Evolutionary conservation across 441 rosid species (phyloP).

Genomic region (Mallotus japonicus): DNA sequence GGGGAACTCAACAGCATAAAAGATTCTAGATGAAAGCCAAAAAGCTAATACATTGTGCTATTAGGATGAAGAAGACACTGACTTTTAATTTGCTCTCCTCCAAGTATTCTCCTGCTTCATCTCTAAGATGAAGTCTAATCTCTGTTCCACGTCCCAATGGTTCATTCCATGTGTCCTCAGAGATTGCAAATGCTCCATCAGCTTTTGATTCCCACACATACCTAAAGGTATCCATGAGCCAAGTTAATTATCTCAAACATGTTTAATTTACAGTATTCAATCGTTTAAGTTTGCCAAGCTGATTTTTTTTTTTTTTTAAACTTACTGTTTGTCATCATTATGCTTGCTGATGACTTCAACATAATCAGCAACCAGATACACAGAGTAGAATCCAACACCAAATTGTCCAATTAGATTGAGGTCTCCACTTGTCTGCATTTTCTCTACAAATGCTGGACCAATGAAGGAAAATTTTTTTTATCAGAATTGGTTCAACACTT

Average conservation of each 20-base stretch:
- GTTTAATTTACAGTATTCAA: neutral
- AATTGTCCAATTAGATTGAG: conserved; percentile 96
- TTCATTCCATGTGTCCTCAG: conserved; percentile 98
- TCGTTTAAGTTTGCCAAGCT: neutral
- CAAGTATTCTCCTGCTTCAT: conserved; percentile 90
- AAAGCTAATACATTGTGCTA: too few species aligned
- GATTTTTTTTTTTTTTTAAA: neutral
- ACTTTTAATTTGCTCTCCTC: conserved; percentile 93
- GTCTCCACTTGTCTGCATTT: conserved; percentile 93
- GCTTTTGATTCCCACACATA: conserved; percentile 98
- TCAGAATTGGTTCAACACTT: neutral
- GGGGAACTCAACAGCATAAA: too few species aligned
- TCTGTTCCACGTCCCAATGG: conserved; percentile 96
- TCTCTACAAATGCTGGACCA: conserved; percentile 85
- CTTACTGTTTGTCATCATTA: conserved; percentile 90
- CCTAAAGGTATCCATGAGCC: conserved; percentile 36
- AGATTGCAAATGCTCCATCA: conserved; percentile 95
- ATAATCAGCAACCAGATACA: conserved; percentile 92
- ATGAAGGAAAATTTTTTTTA: neutral
- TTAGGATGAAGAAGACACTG: conserved; percentile 10
- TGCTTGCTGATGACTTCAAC: conserved; percentile 97
- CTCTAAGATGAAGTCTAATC: conserved; percentile 84
- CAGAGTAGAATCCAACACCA: conserved; percentile 98
- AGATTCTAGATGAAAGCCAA: too few species aligned
- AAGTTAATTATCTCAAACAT: neutral